These are phyloP conservation scores for Pythium rhizo-oryzae DNA, from an alignment of 352 stramenopile genomes.

Conservation along the genomic window DNA sequence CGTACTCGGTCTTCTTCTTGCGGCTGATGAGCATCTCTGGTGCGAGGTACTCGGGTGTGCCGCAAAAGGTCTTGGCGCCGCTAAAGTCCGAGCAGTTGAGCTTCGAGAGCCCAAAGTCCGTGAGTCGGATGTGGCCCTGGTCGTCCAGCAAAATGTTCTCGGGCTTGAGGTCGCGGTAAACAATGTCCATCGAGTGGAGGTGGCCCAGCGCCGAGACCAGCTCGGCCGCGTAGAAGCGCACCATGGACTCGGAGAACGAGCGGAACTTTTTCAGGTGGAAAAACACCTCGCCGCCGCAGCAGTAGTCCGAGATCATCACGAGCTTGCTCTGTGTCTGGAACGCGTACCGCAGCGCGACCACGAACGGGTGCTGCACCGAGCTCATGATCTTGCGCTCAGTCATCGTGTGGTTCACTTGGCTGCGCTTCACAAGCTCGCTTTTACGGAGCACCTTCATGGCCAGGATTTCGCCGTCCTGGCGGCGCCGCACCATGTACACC, in stretches of 20 bases:
- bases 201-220: slow-evolving; percentile 89
- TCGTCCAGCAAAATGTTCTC: slow-evolving; percentile 95
- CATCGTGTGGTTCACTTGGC: slow-evolving; percentile 89
- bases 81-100: slow-evolving; percentile 75
- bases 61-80: slow-evolving; percentile 89
- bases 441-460: slow-evolving; percentile 92
- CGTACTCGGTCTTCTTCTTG: slow-evolving; percentile 90
- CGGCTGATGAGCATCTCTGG: slow-evolving; percentile 90
- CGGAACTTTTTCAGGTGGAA: slow-evolving; percentile 92
- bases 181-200: slow-evolving; percentile 90
- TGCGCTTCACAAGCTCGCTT: slow-evolving; percentile 85
- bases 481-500: slow-evolving; percentile 96
- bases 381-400: slow-evolving; percentile 89
- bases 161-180: slow-evolving; percentile 94
- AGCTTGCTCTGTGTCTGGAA: slow-evolving; percentile 93
- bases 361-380: slow-evolving; percentile 95
- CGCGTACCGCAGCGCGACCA: slow-evolving; percentile 94
- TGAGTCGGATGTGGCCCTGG: slow-evolving; percentile 91
- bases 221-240: slow-evolving; percentile 94
- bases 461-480: slow-evolving; percentile 62
- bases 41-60: slow-evolving; percentile 89
- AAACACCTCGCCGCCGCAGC: slow-evolving; percentile 91
- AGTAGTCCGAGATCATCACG: slow-evolving; percentile 92
- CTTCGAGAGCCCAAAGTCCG: slow-evolving; percentile 95
- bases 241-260: slow-evolving; percentile 89